Conservation (phyloP, 164 flowering plant genomes). For the Saururus chinensis region DNA sequence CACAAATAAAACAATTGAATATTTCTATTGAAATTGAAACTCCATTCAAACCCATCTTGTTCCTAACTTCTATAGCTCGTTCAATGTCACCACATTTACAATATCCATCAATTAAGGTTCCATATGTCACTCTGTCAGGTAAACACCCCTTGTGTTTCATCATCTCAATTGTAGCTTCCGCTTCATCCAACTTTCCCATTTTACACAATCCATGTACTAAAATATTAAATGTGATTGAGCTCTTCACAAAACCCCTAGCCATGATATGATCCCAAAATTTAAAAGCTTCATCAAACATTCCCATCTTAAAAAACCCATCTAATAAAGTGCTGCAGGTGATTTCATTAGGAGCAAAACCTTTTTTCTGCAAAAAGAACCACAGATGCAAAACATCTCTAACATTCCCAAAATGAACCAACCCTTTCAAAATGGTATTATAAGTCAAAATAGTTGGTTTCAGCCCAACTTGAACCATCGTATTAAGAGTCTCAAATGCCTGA, state of each 20-base stretch:
- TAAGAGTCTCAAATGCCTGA: slow-evolving; percentile 52
- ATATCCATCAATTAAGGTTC: slow-evolving; percentile 71
- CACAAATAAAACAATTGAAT: slow-evolving; percentile 65
- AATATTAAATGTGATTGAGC: slow-evolving; percentile 39
- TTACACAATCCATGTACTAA: slow-evolving; percentile 76
- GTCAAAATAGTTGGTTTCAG: slow-evolving; percentile 47
- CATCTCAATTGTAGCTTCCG: slow-evolving; percentile 39
- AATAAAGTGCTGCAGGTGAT: slow-evolving; percentile 62
- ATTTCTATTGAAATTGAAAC: slow-evolving; percentile 43
- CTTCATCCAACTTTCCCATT: slow-evolving; percentile 64
- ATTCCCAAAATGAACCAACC: slow-evolving; percentile 39
- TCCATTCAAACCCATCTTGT: slow-evolving; percentile 38
- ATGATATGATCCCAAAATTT: slow-evolving; percentile 52
- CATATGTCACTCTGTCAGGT: slow-evolving; percentile 64
- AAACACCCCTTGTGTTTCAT: slow-evolving; percentile 55
- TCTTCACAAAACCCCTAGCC: slow-evolving; percentile 41
- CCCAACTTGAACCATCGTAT: slow-evolving; percentile 45
- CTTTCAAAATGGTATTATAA: slow-evolving; percentile 78
- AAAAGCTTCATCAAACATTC: slow-evolving; percentile 42
- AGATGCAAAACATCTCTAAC: slow-evolving; percentile 50
- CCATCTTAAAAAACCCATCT: slow-evolving; percentile 56
- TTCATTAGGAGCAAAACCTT: slow-evolving; percentile 58
- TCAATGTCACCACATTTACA: slow-evolving; percentile 51
- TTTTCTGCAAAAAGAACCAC: slow-evolving; percentile 60
- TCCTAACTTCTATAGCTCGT: slow-evolving; percentile 48